Evolutionary conservation across 2,329 filamentous ascomycete genomes (phyloP).

Genomic region (Zymoseptoria tritici): DNA sequence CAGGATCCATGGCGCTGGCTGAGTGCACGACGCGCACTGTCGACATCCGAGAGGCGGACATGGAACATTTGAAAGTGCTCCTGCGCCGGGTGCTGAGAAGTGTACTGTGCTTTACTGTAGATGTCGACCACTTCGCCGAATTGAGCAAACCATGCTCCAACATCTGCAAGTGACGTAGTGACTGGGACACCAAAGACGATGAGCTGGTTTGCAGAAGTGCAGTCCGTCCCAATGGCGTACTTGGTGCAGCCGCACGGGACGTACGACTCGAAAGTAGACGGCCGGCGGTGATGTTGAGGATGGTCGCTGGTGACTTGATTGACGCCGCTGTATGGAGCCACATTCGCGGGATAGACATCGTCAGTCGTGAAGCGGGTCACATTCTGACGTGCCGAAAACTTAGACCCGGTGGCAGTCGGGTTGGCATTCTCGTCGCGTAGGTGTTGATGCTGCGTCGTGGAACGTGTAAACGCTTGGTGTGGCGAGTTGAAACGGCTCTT

Average conservation of each 20-base stretch:
- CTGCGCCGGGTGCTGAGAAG: not conserved
- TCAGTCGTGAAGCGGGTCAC: not conserved
- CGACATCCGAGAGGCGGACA: not conserved
- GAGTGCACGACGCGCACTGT: constrained; percentile 3
- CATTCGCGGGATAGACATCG: not conserved
- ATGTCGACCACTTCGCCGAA: constrained; percentile 7
- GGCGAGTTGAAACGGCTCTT: not conserved
- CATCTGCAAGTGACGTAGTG: not conserved
- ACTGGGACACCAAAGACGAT: constrained; percentile 10
- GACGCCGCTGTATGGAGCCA: not conserved
- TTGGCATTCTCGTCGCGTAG: not conserved
- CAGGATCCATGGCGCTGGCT: not conserved
- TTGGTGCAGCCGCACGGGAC: constrained; percentile 5
- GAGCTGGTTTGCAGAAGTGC: constrained; percentile 13
- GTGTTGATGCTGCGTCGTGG: not conserved
- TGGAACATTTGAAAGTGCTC: not conserved
- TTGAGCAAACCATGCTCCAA: constrained; percentile 7
- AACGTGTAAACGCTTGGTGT: not conserved
- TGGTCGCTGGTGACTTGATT: not conserved
- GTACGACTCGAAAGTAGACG: not conserved
- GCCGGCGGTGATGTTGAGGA: not conserved
- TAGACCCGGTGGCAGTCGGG: not conserved
- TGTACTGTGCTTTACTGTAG: not conserved
- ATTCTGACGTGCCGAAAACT: not conserved
- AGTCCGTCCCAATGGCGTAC: constrained; percentile 10